A percentile compares a stretch with the other conserved stretches of the same genome.
phyloP scores from a whole-genome alignment of 2,329 filamentous ascomycete genomes.

The Phialophora macrospora region DNA sequence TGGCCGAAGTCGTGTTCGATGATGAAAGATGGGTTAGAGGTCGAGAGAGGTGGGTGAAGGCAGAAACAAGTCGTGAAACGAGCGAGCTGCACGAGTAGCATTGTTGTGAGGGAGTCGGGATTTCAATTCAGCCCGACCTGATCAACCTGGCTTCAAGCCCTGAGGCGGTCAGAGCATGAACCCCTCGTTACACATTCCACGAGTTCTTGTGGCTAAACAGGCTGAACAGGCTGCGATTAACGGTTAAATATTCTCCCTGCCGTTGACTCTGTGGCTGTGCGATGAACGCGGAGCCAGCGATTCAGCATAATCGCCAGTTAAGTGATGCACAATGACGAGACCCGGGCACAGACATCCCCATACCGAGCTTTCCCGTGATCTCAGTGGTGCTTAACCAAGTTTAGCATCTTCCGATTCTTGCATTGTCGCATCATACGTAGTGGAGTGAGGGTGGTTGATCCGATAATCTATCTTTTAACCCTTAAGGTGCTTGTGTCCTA shows the following conservation, averaged over 20 bases:
- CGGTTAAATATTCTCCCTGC: conserved; percentile 13
- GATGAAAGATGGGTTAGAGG: neutral
- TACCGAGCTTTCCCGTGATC: neutral
- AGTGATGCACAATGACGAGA: conserved; percentile 16
- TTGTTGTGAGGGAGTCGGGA: neutral
- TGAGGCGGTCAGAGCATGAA: neutral
- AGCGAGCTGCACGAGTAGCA: neutral
- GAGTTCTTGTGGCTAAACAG: neutral
- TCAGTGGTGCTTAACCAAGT: conserved; percentile 4
- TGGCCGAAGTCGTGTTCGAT: neutral
- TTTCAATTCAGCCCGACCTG: conserved; percentile 3
- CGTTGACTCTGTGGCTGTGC: conserved; percentile 14
- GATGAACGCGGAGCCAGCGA: neutral
- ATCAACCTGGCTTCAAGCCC: neutral
- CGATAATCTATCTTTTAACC: neutral
- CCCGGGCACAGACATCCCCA: neutral
- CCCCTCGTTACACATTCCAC: neutral
- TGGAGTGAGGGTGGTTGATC: neutral
- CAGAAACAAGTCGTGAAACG: neutral
- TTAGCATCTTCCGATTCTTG: conserved; percentile 1
- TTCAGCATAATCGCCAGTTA: neutral
- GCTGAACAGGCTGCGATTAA: neutral
- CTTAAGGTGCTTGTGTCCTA: neutral
- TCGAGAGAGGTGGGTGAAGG: neutral
- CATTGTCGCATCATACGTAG: neutral